Evolutionary conservation across 2,329 filamentous ascomycete species (phyloP).

Genomic region (Gaeumannomyces tritici): DNA sequence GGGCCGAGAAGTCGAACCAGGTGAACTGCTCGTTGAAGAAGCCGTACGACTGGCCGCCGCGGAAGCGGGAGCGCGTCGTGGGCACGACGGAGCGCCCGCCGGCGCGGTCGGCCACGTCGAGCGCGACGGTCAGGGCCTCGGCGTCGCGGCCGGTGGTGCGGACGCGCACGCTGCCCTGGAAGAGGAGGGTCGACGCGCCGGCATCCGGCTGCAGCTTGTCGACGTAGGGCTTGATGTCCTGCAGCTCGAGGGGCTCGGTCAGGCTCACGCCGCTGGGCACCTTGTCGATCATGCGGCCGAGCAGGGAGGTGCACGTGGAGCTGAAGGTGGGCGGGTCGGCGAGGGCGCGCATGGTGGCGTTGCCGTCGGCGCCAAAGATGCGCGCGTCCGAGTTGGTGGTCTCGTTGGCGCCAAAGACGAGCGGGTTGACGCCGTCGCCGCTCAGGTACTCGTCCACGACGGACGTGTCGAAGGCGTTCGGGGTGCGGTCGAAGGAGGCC

Average conservation of each 20-base stretch:
- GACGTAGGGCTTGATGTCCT: constrained; percentile 48
- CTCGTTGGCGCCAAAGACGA: constrained; percentile 40
- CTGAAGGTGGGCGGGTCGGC: constrained; percentile 32
- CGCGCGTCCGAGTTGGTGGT: constrained; percentile 34
- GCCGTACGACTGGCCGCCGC: constrained; percentile 14
- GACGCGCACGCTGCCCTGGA: constrained; percentile 48
- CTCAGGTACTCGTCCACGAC: constrained; percentile 47
- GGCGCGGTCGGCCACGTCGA: constrained; percentile 11
- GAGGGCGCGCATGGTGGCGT: constrained; percentile 42
- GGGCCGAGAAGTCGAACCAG: constrained; percentile 19
- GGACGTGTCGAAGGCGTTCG: constrained; percentile 43
- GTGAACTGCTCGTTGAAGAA: constrained; percentile 16
- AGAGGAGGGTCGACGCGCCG: constrained; percentile 30
- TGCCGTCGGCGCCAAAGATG: constrained; percentile 35
- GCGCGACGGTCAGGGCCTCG: constrained; percentile 24
- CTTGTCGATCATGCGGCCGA: constrained; percentile 53
- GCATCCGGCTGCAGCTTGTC: constrained; percentile 39
- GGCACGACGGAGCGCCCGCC: constrained; percentile 4
- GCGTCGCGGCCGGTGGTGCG: constrained; percentile 45
- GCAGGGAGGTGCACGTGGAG: constrained; percentile 35
- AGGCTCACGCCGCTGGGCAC: constrained; percentile 42
- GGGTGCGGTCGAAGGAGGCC: constrained; percentile 32
- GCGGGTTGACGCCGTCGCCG: constrained; percentile 41
- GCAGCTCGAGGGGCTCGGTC: constrained; percentile 39
- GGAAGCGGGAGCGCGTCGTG: background rate